Percentiles rank a stretch among this genome's conserved stretches.
These are phyloP conservation scores for Cordyceps fumosorosea DNA, from an alignment of 2,329 filamentous ascomycete species.

Conservation along the genomic window DNA sequence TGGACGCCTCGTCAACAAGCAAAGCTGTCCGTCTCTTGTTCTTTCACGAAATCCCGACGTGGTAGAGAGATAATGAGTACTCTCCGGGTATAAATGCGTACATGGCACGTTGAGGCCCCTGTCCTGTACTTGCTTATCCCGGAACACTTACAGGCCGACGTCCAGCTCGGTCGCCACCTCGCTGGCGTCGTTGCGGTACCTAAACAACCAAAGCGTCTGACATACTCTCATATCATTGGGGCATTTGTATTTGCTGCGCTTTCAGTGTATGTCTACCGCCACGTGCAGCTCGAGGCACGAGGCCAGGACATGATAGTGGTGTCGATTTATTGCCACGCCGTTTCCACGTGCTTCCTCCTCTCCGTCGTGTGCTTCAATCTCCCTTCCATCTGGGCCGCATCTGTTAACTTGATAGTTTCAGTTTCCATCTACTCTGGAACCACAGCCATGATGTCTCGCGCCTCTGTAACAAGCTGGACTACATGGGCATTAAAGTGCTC, in stretches of 20 bases:
- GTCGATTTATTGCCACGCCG: conserved; percentile 15
- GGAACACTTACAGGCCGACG: not conserved
- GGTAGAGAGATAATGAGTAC: conserved; percentile 3
- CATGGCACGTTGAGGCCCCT: no score
- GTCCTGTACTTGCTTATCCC: no score
- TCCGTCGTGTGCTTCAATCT: conserved; percentile 16
- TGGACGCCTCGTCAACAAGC: no score
- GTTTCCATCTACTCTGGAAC: conserved; percentile 9
- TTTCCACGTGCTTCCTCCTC: conserved; percentile 16
- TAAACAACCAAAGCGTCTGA: conserved; percentile 15
- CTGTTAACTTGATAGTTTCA: not conserved
- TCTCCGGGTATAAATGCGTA: conserved; percentile 7
- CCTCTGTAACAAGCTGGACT: conserved; percentile 10
- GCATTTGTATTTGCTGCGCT: conserved; percentile 6
- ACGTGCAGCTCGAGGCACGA: not conserved
- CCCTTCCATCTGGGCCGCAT: no score
- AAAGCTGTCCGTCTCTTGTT: no score
- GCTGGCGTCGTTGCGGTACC: conserved; percentile 10
- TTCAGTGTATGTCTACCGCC: conserved; percentile 7
- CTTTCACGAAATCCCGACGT: no score
- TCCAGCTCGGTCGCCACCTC: conserved; percentile 9
- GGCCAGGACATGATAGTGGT: conserved; percentile 12
- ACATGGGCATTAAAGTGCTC: conserved; percentile 8
- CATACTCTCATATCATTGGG: conserved; percentile 14
- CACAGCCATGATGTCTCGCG: not conserved